These are phyloP conservation scores for Drechslerella dactyloides DNA, from an alignment of 2,329 filamentous ascomycete genomes.

Conservation along the genomic window DNA sequence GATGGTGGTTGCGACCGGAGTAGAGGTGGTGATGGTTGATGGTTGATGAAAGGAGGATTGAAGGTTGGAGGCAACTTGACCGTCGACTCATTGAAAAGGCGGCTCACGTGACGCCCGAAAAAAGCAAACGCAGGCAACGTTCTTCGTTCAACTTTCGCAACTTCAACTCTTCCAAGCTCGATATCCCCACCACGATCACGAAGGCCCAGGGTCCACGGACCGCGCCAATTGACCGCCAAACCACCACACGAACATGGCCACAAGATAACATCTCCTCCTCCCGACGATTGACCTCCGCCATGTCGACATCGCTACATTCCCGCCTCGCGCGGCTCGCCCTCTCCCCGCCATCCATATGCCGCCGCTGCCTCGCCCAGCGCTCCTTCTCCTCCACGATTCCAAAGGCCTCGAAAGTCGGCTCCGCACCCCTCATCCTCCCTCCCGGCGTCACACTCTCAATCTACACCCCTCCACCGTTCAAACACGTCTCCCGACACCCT, in stretches of 20 bases:
- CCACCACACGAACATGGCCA: conserved; percentile 26
- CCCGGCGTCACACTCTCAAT: conserved; percentile 79
- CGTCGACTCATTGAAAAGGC: background rate
- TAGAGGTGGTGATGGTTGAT: conserved; percentile 13
- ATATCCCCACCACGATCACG: too few species aligned
- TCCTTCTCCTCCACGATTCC: conserved; percentile 74
- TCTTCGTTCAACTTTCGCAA: too few species aligned
- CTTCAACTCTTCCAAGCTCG: too few species aligned
- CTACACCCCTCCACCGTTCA: conserved; percentile 65
- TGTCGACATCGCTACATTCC: conserved; percentile 34
- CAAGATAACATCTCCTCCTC: conserved; percentile 19
- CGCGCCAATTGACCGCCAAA: background rate
- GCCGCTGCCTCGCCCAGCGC: conserved; percentile 57
- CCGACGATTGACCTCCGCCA: conserved; percentile 2
- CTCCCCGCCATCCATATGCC: conserved; percentile 26
- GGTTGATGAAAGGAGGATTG: conserved; percentile 4
- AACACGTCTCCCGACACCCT: conserved; percentile 17
- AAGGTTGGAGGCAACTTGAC: background rate
- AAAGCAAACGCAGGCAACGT: too few species aligned
- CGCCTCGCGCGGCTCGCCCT: conserved; percentile 31
- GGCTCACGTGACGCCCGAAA: background rate
- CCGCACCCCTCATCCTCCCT: conserved; percentile 78
- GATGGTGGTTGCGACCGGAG: conserved; percentile 15
- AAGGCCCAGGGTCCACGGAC: too few species aligned
- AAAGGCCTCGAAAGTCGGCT: conserved; percentile 81